Percentiles rank a stretch among this genome's conserved stretches.
Conservation (phyloP, 805 yeast species). For the Metschnikowia drakensbergensis region DNA sequence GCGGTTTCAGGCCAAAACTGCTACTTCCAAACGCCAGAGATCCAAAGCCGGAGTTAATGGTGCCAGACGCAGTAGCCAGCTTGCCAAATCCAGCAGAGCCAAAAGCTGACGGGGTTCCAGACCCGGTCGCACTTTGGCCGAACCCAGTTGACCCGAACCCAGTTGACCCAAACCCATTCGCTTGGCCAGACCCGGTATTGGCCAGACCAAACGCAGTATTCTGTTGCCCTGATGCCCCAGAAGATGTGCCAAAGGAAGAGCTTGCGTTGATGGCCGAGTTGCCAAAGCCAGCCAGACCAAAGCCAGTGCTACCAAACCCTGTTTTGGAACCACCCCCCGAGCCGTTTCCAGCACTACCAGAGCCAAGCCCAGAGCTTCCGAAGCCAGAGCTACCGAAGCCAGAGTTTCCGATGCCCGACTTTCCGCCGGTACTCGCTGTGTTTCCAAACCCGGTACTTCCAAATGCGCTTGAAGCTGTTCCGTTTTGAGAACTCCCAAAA, state of each 20-base stretch:
- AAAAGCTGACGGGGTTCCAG: slow-evolving; percentile 8
- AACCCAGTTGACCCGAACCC: slow-evolving; percentile 8
- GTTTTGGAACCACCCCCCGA: background rate
- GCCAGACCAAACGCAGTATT: background rate
- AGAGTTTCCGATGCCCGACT: slow-evolving; percentile 5
- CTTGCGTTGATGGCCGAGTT: background rate
- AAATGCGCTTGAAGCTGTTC: background rate
- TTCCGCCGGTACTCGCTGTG: background rate
- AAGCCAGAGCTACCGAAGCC: slow-evolving; percentile 6
- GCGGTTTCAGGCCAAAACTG: background rate
- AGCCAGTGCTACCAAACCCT: slow-evolving; percentile 5
- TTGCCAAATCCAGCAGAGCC: slow-evolving; percentile 8
- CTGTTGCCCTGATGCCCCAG: background rate
- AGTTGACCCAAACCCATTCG: slow-evolving; percentile 6
- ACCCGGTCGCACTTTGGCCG: slow-evolving; percentile 7
- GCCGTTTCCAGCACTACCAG: background rate
- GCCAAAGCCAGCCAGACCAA: slow-evolving; percentile 3
- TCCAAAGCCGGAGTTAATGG: background rate
- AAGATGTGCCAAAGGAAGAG: background rate
- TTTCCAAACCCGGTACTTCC: too few relatives aligned
- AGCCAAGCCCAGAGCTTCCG: background rate
- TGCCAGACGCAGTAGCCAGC: background rate
- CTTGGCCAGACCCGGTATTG: background rate
- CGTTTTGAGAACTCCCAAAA: background rate
- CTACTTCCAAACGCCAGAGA: background rate